These are phyloP conservation scores for Gymnopus androsaceus DNA, from an alignment of 1,284 basidiomycete genomes.

Conservation along the genomic window DNA sequence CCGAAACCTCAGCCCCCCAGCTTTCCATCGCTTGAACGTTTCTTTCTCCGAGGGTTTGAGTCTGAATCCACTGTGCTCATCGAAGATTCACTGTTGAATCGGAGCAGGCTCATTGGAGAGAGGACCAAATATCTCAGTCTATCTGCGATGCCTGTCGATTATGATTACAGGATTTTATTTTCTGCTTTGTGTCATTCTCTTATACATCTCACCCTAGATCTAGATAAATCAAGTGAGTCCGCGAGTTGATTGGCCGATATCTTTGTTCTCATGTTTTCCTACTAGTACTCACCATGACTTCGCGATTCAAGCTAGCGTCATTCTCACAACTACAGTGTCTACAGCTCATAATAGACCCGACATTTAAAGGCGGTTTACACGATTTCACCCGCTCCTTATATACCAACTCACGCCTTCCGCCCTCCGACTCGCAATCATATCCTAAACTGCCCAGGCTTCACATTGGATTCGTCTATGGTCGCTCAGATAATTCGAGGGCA, in stretches of 20 bases:
- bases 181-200: not conserved
- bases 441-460: not conserved
- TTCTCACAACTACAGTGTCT: not conserved
- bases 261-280: not conserved
- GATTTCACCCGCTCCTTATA: not conserved
- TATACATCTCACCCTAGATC: conserved; percentile 4
- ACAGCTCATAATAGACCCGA: not conserved
- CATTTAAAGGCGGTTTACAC: not conserved
- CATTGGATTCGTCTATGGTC: not conserved
- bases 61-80: not conserved
- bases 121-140: not conserved
- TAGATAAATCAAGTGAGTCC: not conserved
- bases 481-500: not conserved
- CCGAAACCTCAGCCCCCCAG: not conserved
- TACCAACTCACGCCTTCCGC: not conserved
- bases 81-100: conserved; percentile 1
- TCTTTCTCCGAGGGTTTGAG: conserved; percentile 2
- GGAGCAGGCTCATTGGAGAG: not conserved
- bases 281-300: not conserved
- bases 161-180: not conserved
- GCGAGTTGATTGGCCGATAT: not conserved
- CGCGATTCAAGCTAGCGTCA: not conserved
- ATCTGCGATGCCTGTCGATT: conserved; percentile 1
- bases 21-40: not conserved
- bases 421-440: too few relatives aligned